phyloP scores from a whole-genome alignment of 2,329 filamentous ascomycete species.

The Dothidotthia symphoricarpi region DNA sequence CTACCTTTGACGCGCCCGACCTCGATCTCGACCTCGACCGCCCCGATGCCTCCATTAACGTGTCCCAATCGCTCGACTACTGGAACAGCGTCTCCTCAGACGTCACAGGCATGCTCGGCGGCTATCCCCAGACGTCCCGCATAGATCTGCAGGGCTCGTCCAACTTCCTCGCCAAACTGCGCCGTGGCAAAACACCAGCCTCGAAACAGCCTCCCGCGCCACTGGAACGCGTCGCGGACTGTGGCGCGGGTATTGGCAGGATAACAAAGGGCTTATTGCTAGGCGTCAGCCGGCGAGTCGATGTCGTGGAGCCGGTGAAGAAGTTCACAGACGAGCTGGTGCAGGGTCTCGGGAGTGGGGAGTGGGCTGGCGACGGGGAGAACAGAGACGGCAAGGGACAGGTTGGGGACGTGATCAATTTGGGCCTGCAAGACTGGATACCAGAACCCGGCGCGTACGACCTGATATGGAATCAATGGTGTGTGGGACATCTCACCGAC shows the following conservation, averaged over 20 bases:
- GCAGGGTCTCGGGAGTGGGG: constrained; percentile 20
- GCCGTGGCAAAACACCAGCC: constrained; percentile 30
- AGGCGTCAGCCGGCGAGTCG: constrained; percentile 67
- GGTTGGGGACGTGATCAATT: constrained; percentile 65
- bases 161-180: constrained; percentile 67
- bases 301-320: constrained; percentile 79
- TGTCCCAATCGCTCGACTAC: constrained; percentile 48
- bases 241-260: constrained; percentile 73
- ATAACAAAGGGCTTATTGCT: constrained; percentile 77
- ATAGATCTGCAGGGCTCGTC: constrained; percentile 70
- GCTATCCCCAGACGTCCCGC: constrained; percentile 64
- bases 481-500: constrained; percentile 77
- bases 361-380: constrained; percentile 23
- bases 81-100: constrained; percentile 55
- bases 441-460: constrained; percentile 59
- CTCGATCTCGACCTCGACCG: constrained; percentile 16
- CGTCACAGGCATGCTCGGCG: constrained; percentile 77
- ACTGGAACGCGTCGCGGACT: constrained; percentile 54
- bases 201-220: constrained; percentile 25
- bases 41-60: constrained; percentile 48
- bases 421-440: constrained; percentile 73
- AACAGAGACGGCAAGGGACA: constrained; percentile 41
- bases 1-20: no score
- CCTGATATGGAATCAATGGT: constrained; percentile 90
- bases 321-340: constrained; percentile 70